Evolutionary conservation across 306 rosid species (phyloP), one percentile per base, ranked within the genome.

Genomic region (Pterocarpus santalinus): DNA sequence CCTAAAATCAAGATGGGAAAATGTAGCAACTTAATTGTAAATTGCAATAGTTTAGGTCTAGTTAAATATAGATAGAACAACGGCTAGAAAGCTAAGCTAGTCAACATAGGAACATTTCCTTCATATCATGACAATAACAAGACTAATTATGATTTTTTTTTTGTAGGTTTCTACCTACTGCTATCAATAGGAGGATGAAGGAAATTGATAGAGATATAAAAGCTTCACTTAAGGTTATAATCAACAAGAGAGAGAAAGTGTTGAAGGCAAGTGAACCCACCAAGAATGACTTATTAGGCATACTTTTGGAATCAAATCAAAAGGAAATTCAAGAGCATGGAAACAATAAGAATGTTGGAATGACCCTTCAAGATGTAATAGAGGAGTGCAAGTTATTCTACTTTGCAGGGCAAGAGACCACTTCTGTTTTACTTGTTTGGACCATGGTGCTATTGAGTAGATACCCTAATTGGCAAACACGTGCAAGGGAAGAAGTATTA

Each of bases 401-500:
- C 28, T 22, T 22, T 22, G 28, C 28, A 22, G 28, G 28, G 28
- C 28, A 22, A 22, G 28, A 22, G 28, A 22, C 28, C 28, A 22
- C 28, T 22, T 22, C 28, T 22, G 28, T 22, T 22, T 22, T 22
- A 22, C 28, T 22, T 22, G 28, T 22, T 22, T 22, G 28, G 28
- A 22, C 28, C 28, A 22, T 22, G 28, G 28, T 22, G 28, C 28
- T 73, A 28, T 39, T 73, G 34, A 66, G 53, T 9, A 41, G 67
- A 56, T 41, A 57, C 43, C 78, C 78, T 41, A 41, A 73, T 39
- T 73, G 78, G 78, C 78, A 73, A 41, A 43, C 8, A 7, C 78
- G 41, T 13, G 78, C 78, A 58, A 73, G 78, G 33, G 8, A 58
- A 3, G 78, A 73, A 58, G 43, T 73, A 16, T 73, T 57, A 22